phyloP scores from a whole-genome alignment of 2,329 filamentous ascomycete genomes.

The Colletotrichum gloeosporioides region DNA sequence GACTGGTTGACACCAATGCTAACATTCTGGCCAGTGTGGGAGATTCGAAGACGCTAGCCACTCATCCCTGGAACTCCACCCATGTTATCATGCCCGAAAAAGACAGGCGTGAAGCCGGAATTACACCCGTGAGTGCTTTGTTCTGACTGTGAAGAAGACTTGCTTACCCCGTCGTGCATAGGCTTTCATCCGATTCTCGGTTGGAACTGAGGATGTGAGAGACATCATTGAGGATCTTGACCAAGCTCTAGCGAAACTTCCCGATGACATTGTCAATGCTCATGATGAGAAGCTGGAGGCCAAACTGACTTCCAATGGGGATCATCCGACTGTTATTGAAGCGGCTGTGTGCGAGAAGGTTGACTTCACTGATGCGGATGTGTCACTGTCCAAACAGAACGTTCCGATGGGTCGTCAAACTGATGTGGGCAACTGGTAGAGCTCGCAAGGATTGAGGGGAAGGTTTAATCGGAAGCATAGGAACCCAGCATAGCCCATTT shows the following conservation, averaged over 20 bases:
- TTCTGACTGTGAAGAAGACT: neutral
- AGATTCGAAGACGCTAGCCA: slow-evolving; percentile 74
- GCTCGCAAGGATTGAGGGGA: neutral
- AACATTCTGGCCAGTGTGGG: slow-evolving; percentile 49
- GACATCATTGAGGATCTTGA: slow-evolving; percentile 76
- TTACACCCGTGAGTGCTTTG: slow-evolving; percentile 52
- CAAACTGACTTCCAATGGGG: neutral
- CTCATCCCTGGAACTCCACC: slow-evolving; percentile 75
- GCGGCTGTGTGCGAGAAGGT: neutral
- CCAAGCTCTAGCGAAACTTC: slow-evolving; percentile 47
- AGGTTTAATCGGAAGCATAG: neutral
- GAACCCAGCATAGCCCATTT: neutral
- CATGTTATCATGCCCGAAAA: slow-evolving; percentile 60
- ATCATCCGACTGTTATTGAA: neutral
- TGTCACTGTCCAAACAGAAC: neutral
- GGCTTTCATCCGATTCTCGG: slow-evolving; percentile 50
- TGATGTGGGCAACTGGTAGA: neutral
- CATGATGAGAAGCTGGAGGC: neutral
- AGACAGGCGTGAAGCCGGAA: slow-evolving; percentile 67
- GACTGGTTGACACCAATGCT: no score
- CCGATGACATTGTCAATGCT: neutral
- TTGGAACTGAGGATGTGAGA: slow-evolving; percentile 70
- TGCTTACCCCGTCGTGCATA: neutral
- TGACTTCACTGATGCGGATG: neutral
- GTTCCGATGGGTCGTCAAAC: neutral